Evolutionary conservation across 176 grass and related monocot genomes (phyloP), one percentile per base, ranked within the genome.

Genomic region (Oropetium thomaeum): DNA sequence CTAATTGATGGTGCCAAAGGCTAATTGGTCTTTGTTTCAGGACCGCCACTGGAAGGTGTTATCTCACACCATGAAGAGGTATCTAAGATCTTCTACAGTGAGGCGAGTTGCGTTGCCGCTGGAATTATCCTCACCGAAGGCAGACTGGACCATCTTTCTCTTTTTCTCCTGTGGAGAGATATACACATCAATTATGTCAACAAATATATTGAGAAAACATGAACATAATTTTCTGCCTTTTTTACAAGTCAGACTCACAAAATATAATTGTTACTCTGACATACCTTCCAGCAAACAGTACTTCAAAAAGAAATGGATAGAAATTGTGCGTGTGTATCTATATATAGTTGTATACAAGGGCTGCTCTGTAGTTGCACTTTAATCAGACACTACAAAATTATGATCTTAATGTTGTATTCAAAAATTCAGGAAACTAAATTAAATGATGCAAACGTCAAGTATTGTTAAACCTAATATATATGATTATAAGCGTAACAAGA

Each of bases 51-150:
- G 17, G 39, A 69, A 19, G 58, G 20, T 2, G 23, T 27, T 51
- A 76, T 82, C 67, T 82, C 67, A 87, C 72, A 93, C 62, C 83
- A 70, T 89, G 83, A 97, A 97, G 34, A 97, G 83, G 52, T 91
- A 91, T 76, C 83, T 80, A 19, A 93, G 83, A 80, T 97, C 94
- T 63, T 97, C 94, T 19, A 89, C 73, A 0, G 94, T 97, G 34
- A 97, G 86, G 44, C 75, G 80, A 65, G 88, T 85, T 31, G 88
- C 67, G 67, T 72, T 87, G 20, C 88, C 80, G 35, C 86, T 71
- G 8, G 80, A 42, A 70, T 79, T 78, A 30, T 96, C 85, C 58
- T 92, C 93, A 9, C 90, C 90, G 7, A 97, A 93, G 34, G 90
- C 90, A 0, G 90, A 93, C 39, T 80, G 74, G 17, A 97, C 90